Conservation (phyloP, 1,139 yeast genomes). For the Suhomyces kunorum region DNA sequence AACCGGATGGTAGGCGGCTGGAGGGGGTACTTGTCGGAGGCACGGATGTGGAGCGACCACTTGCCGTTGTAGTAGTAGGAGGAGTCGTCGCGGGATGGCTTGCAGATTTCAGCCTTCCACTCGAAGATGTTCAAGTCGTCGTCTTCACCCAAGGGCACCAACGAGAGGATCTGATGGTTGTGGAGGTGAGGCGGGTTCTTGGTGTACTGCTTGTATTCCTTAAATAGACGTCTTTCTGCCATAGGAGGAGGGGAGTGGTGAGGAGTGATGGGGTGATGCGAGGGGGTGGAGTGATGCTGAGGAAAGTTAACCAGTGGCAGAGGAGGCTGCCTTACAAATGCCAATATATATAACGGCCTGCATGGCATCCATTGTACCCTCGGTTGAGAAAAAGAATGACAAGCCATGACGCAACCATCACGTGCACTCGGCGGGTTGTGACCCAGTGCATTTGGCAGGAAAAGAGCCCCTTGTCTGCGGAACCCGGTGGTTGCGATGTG, state of each 20-base stretch:
- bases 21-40: constrained; percentile 64
- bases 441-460: too few species aligned
- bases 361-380: constrained; percentile 5
- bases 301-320: too few species aligned
- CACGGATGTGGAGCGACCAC: constrained; percentile 56
- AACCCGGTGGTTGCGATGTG: background rate
- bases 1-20: constrained; percentile 68
- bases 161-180: constrained; percentile 40
- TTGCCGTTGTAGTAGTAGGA: constrained; percentile 49
- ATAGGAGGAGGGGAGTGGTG: constrained; percentile 11
- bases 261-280: background rate
- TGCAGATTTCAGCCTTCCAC: constrained; percentile 64
- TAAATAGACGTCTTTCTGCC: constrained; percentile 28
- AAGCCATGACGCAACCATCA: constrained; percentile 7
- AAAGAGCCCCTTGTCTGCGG: too few species aligned
- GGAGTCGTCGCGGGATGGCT: constrained; percentile 50
- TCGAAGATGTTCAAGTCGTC: constrained; percentile 43
- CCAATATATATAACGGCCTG: background rate
- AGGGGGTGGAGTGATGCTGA: background rate
- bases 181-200: constrained; percentile 20
- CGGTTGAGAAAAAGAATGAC: constrained; percentile 5
- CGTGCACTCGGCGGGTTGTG: too few species aligned
- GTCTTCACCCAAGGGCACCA: constrained; percentile 42
- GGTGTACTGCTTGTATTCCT: constrained; percentile 25
- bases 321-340: too few species aligned